A percentile compares a stretch with the other conserved stretches of the same genome.
Evolutionary conservation across 129 eudicot genomes (phyloP).

Genomic region (Flaveria bidentis): DNA sequence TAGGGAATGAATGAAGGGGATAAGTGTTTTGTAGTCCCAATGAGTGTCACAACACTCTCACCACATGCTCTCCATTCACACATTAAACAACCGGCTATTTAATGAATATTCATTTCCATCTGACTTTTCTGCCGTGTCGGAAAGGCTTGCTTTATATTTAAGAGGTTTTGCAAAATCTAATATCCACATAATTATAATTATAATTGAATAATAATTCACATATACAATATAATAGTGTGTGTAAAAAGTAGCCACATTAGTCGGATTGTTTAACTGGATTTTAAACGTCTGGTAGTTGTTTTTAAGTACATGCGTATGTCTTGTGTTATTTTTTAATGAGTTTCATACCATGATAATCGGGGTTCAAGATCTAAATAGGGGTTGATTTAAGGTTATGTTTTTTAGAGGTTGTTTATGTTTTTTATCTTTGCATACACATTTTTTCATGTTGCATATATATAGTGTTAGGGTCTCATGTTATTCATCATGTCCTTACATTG

Average conservation of each 20-base stretch:
- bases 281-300: too few relatives aligned
- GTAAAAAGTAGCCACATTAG: neutral
- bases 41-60: slow-evolving; percentile 10
- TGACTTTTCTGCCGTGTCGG: slow-evolving; percentile 27
- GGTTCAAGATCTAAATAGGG: neutral
- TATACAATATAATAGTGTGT: too few relatives aligned
- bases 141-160: neutral
- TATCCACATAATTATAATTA: neutral
- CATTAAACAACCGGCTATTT: slow-evolving; percentile 19
- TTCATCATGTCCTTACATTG: too few relatives aligned
- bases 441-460: neutral
- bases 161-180: neutral
- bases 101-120: slow-evolving; percentile 32
- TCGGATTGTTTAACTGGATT: neutral
- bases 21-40: slow-evolving; percentile 19
- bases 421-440: neutral
- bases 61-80: slow-evolving; percentile 23
- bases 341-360: neutral
- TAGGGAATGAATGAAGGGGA: neutral
- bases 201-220: neutral
- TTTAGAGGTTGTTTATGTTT: too few relatives aligned
- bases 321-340: neutral
- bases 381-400: neutral
- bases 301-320: neutral
- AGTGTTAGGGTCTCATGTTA: too few relatives aligned